Evolutionary conservation across 2,329 filamentous ascomycete genomes (phyloP).

Genomic region (Paraphaeosphaeria minitans): DNA sequence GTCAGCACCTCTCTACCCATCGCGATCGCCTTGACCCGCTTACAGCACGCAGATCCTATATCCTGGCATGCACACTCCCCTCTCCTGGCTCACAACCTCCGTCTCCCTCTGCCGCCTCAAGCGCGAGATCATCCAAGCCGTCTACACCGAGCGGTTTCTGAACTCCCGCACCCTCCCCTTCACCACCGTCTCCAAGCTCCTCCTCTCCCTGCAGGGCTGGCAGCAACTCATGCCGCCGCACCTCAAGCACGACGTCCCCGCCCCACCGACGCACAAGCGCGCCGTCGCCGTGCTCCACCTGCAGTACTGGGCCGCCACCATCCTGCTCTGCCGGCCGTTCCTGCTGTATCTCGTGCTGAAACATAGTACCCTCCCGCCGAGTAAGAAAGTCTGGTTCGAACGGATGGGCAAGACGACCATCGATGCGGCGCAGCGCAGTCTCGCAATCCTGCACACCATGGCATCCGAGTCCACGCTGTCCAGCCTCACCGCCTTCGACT

Average conservation of each 20-base stretch:
- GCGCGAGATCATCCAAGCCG: slow-evolving; percentile 40
- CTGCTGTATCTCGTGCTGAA: slow-evolving; percentile 42
- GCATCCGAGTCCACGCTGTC: slow-evolving; percentile 30
- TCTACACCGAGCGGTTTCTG: slow-evolving; percentile 40
- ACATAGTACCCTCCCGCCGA: slow-evolving; percentile 26
- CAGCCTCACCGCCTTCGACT: slow-evolving; percentile 43
- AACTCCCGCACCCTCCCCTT: slow-evolving; percentile 37
- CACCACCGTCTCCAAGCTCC: slow-evolving; percentile 39
- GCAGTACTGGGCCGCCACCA: slow-evolving; percentile 43
- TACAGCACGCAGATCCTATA: slow-evolving; percentile 31
- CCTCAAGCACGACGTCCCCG: slow-evolving; percentile 36
- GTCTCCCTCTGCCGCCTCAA: slow-evolving; percentile 40
- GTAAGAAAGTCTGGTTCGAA: slow-evolving; percentile 41
- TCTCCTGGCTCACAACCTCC: slow-evolving; percentile 38
- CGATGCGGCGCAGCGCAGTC: slow-evolving; percentile 38
- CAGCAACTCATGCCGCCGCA: slow-evolving; percentile 39
- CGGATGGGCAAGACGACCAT: slow-evolving; percentile 42
- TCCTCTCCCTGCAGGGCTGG: slow-evolving; percentile 43
- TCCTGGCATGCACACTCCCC: slow-evolving; percentile 42
- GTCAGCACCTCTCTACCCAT: slow-evolving; percentile 16
- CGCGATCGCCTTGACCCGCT: slow-evolving; percentile 1
- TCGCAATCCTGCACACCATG: slow-evolving; percentile 38
- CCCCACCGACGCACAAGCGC: slow-evolving; percentile 41
- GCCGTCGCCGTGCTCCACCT: slow-evolving; percentile 42
- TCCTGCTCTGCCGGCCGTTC: slow-evolving; percentile 43